A percentile compares a stretch with the other conserved stretches of the same genome.
phyloP scores from a whole-genome alignment of 257 asterid genomes.

The Fraxinus excelsior region DNA sequence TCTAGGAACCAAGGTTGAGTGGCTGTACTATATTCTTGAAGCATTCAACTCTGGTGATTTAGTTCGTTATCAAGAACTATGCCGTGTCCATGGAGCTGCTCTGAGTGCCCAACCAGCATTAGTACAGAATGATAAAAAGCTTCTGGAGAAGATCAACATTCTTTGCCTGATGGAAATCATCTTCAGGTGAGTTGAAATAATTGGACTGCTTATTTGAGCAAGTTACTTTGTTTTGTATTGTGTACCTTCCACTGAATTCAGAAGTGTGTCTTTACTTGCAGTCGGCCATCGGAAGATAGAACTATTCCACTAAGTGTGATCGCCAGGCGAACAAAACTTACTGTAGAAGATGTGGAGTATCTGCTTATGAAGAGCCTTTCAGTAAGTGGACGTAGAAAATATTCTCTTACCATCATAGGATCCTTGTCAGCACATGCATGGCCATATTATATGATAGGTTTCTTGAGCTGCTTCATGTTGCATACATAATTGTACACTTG shows the following conservation, averaged over 20 bases:
- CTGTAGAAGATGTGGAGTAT: conserved; percentile 88
- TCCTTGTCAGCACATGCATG: background rate
- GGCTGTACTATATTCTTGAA: conserved; percentile 92
- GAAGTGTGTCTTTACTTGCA: conserved; percentile 38
- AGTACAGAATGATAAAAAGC: conserved; percentile 87
- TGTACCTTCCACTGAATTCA: conserved; percentile 8
- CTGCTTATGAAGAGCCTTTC: conserved; percentile 98
- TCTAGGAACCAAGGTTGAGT: conserved; percentile 79
- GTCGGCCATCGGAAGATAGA: conserved; percentile 91
- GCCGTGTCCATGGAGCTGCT: conserved; percentile 80
- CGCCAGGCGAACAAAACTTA: conserved; percentile 80
- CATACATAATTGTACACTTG: background rate
- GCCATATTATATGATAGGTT: background rate
- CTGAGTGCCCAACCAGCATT: conserved; percentile 82
- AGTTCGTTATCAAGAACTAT: conserved; percentile 82
- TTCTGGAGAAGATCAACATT: conserved; percentile 93
- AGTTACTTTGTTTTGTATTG: conserved; percentile 11
- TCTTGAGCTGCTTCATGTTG: background rate
- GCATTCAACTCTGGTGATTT: conserved; percentile 90
- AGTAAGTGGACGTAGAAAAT: conserved; percentile 47
- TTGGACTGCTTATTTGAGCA: background rate
- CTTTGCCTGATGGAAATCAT: conserved; percentile 97
- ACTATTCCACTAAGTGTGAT: conserved; percentile 80
- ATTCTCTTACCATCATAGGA: background rate
- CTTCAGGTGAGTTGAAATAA: conserved; percentile 56